Percentiles rank a stretch among this genome's conserved stretches.
phyloP scores from a whole-genome alignment of 352 stramenopile genomes.

The Globisporangium viniferum region DNA sequence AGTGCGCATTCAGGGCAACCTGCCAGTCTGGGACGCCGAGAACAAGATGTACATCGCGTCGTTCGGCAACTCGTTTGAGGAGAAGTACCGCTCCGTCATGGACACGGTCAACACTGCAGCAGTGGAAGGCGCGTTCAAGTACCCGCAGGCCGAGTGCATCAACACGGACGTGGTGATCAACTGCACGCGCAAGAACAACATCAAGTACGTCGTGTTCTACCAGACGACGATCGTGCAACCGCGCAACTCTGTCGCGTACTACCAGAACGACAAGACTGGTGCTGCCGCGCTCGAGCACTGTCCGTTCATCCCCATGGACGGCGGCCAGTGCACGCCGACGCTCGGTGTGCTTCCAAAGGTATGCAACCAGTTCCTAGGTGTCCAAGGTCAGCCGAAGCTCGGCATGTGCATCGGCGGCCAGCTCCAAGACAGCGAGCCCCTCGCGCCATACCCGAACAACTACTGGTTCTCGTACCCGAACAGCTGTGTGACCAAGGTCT shows the following conservation, averaged over 20 bases:
- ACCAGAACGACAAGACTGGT: conserved; percentile 28
- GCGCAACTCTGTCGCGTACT: conserved; percentile 35
- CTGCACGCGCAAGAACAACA: conserved; percentile 54
- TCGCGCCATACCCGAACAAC: conserved; percentile 72
- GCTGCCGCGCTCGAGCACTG: conserved; percentile 35
- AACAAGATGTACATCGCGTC: conserved; percentile 31
- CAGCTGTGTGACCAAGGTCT: conserved; percentile 36
- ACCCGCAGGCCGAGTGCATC: conserved; percentile 62
- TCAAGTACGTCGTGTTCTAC: conserved; percentile 65
- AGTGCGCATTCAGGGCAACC: conserved; percentile 48
- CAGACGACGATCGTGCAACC: conserved; percentile 53
- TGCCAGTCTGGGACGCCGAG: conserved; percentile 34
- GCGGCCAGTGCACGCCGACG: conserved; percentile 43
- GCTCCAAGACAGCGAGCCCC: conserved; percentile 36
- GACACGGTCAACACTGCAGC: conserved; percentile 55
- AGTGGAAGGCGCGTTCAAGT: conserved; percentile 57
- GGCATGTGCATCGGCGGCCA: conserved; percentile 48
- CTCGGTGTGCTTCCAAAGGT: conserved; percentile 34
- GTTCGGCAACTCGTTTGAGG: conserved; percentile 41
- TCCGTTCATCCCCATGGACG: conserved; percentile 56
- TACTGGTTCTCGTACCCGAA: conserved; percentile 86
- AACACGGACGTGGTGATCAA: conserved; percentile 34
- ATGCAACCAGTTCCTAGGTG: conserved; percentile 56
- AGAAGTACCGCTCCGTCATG: conserved; percentile 36
- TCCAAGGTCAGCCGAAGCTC: conserved; percentile 35